phyloP scores from a whole-genome alignment of 306 rosid species.

The Pyrus communis region DNA sequence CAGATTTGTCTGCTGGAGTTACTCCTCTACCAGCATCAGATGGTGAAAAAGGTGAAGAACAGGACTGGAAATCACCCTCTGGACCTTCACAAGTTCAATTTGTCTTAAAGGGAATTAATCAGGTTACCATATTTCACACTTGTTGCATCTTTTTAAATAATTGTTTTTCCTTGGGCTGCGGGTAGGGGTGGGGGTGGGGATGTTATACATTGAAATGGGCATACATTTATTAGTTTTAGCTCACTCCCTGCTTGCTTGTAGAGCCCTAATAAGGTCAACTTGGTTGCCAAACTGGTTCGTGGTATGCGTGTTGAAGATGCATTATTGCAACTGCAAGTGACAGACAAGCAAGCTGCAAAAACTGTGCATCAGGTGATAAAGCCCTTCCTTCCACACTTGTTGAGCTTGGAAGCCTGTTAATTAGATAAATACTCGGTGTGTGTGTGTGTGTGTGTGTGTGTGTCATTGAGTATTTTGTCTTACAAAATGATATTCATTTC shows the following conservation, averaged over 20 bases:
- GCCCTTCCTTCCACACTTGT: background rate
- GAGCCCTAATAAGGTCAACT: slow-evolving; percentile 86
- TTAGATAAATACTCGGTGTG: background rate
- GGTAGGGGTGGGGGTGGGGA: background rate
- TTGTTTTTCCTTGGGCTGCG: too few species aligned
- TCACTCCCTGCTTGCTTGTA: slow-evolving; percentile 13
- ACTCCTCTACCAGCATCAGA: slow-evolving; percentile 37
- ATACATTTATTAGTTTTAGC: background rate
- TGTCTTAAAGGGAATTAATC: slow-evolving; percentile 59
- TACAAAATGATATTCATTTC: background rate
- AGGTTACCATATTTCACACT: slow-evolving; percentile 39
- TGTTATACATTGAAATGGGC: background rate
- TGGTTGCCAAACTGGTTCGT: slow-evolving; percentile 88
- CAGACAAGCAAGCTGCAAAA: slow-evolving; percentile 79
- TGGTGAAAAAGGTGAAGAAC: slow-evolving; percentile 41
- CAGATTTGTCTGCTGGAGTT: slow-evolving; percentile 11
- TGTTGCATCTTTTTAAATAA: background rate
- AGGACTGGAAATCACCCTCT: slow-evolving; percentile 34
- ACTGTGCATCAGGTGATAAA: slow-evolving; percentile 72
- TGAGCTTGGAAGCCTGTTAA: background rate
- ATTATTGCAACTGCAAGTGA: slow-evolving; percentile 69
- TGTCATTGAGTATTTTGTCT: background rate
- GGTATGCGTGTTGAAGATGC: slow-evolving; percentile 99
- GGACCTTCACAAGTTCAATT: slow-evolving; percentile 69
- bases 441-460: background rate